Percentiles rank a stretch among this genome's conserved stretches.
Conservation (phyloP, 2,329 filamentous ascomycete species). For the Emergomyces orientalis region DNA sequence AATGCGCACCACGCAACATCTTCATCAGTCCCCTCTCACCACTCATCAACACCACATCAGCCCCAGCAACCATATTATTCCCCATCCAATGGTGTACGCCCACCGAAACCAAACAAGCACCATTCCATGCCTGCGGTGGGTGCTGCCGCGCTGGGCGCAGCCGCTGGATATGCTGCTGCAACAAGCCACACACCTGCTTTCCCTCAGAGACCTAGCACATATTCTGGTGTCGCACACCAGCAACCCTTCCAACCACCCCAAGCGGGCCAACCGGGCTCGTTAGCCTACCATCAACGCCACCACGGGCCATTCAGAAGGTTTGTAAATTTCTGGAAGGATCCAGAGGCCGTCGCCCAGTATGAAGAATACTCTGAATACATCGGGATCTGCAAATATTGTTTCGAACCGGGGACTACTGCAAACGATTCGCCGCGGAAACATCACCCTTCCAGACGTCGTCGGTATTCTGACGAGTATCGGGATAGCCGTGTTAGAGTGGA, state of each 20-base stretch:
- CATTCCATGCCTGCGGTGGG: constrained; percentile 36
- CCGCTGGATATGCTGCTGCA: constrained; percentile 30
- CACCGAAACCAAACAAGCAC: constrained; percentile 35
- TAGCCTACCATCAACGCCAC: constrained; percentile 45
- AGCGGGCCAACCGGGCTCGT: constrained; percentile 24
- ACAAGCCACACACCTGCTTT: constrained; percentile 32
- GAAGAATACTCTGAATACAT: constrained; percentile 60
- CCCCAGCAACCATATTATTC: constrained; percentile 4
- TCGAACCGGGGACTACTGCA: constrained; percentile 50
- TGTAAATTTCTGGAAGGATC: constrained; percentile 53
- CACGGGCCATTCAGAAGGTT: constrained; percentile 48
- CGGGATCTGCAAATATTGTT: constrained; percentile 56
- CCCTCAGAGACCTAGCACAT: constrained; percentile 20
- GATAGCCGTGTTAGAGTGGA: constrained; percentile 42
- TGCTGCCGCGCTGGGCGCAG: constrained; percentile 40
- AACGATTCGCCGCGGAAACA: constrained; percentile 53
- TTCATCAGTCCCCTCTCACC: constrained; percentile 20
- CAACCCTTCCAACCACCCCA: background rate
- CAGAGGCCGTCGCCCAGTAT: constrained; percentile 55
- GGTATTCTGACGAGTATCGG: constrained; percentile 40
- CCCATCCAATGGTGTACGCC: constrained; percentile 20
- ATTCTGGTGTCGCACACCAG: constrained; percentile 20
- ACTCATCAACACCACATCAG: constrained; percentile 1
- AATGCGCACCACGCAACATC: background rate
- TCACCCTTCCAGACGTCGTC: constrained; percentile 37